Percentiles rank a stretch among this genome's conserved stretches.
Evolutionary conservation across 2,329 filamentous ascomycete species (phyloP).

Genomic region (Elsinoe arachidis): DNA sequence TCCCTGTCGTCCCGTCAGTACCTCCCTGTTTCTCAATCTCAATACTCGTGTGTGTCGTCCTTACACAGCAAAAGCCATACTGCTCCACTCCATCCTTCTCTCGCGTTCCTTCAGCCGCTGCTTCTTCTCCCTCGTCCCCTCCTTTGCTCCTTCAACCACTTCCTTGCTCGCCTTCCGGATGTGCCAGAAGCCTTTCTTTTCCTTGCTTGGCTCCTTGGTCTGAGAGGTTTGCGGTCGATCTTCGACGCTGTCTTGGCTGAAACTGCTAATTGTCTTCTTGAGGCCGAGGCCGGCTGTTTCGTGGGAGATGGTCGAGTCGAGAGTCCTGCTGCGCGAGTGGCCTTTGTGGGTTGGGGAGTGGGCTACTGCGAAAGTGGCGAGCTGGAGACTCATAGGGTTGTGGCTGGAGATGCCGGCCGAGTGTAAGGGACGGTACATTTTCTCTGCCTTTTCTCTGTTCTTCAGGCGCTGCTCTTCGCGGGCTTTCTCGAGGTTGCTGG

Average conservation of each 20-base stretch:
- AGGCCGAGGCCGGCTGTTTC: not conserved
- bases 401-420: not conserved
- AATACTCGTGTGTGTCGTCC: not conserved
- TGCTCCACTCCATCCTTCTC: conserved; percentile 4
- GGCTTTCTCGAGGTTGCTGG: not conserved
- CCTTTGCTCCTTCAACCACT: conserved; percentile 42
- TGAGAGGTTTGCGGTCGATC: not conserved
- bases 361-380: not conserved
- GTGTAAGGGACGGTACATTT: conserved; percentile 1
- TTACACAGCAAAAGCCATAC: conserved; percentile 11
- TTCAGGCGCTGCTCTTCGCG: not conserved
- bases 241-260: not conserved
- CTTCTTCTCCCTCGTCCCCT: not conserved
- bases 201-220: not conserved
- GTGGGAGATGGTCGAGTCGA: not conserved
- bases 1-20: not conserved
- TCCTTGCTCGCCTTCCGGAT: conserved; percentile 29
- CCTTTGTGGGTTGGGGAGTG: not conserved
- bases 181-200: conserved; percentile 8
- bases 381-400: not conserved
- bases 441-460: not conserved
- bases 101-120: not conserved
- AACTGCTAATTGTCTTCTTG: not conserved
- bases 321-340: not conserved
- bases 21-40: not conserved